Evolutionary conservation across 2,329 filamentous ascomycete genomes (phyloP).

Genomic region (Blastomyces emzantsi): DNA sequence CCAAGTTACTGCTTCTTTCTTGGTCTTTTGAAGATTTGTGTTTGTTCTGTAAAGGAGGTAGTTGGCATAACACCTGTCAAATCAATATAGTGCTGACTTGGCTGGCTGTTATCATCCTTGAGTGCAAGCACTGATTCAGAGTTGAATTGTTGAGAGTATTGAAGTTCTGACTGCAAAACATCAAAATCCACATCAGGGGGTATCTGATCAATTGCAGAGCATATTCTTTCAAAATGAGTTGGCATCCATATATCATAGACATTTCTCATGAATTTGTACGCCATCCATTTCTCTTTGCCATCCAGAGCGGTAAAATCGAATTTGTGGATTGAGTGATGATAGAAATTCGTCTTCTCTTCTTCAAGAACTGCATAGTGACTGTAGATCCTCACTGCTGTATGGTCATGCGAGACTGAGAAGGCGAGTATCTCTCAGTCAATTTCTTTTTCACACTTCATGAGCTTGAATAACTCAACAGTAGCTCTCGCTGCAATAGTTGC

Average conservation of each 20-base stretch:
- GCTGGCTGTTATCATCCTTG: no score
- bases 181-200: not conserved
- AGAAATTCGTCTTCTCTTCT: constrained; percentile 27
- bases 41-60: constrained; percentile 6
- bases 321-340: constrained; percentile 30
- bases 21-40: constrained; percentile 6
- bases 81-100: no score
- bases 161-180: not conserved
- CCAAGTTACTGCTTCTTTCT: constrained; percentile 1
- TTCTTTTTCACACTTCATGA: not conserved
- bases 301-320: constrained; percentile 27
- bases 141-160: no score
- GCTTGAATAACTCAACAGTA: not conserved
- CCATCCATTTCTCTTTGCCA: constrained; percentile 28
- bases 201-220: constrained; percentile 2
- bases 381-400: constrained; percentile 30
- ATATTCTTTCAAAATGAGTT: not conserved
- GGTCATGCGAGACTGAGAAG: constrained; percentile 15
- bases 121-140: constrained; percentile 18
- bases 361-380: constrained; percentile 35
- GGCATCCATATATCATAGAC: constrained; percentile 30
- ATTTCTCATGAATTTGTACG: constrained; percentile 29
- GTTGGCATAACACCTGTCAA: constrained; percentile 1
- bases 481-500: constrained; percentile 29
- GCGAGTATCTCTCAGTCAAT: not conserved